Evolutionary conservation across 805 yeast species (phyloP).

Genomic region (Lachancea dasiensis): DNA sequence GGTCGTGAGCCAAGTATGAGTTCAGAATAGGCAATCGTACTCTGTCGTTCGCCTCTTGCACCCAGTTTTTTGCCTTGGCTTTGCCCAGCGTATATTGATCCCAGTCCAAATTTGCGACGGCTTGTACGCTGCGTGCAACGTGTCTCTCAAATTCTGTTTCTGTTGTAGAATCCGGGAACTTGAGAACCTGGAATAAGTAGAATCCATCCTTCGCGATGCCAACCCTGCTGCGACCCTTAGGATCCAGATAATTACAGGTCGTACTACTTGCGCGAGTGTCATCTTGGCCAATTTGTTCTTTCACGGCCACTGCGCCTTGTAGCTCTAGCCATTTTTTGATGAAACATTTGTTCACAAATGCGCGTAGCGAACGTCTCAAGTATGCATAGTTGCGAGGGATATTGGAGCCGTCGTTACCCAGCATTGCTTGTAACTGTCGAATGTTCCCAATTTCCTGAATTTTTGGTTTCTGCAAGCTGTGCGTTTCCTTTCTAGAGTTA

Average conservation of each 20-base stretch:
- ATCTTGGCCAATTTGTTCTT: conserved; percentile 7
- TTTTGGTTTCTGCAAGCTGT: conserved; percentile 10
- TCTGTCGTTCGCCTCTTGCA: conserved; percentile 15
- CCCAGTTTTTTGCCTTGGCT: conserved; percentile 16
- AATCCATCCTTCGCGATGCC: conserved; percentile 31
- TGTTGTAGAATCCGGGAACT: conserved; percentile 20
- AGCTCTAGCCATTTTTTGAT: conserved; percentile 23
- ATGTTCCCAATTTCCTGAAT: conserved; percentile 10
- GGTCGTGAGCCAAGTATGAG: conserved; percentile 11
- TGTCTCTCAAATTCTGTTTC: conserved; percentile 13
- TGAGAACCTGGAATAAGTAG: conserved; percentile 21
- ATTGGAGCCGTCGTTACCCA: conserved; percentile 10
- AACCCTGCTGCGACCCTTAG: conserved; percentile 12
- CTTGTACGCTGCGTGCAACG: conserved; percentile 16
- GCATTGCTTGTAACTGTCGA: conserved; percentile 10
- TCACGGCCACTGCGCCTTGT: conserved; percentile 18
- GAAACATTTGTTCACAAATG: conserved; percentile 14
- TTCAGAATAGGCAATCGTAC: conserved; percentile 13
- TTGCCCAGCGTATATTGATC: conserved; percentile 14
- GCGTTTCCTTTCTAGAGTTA: conserved; percentile 7
- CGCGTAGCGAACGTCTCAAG: conserved; percentile 19
- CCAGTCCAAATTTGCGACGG: conserved; percentile 22
- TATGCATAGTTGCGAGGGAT: conserved; percentile 25
- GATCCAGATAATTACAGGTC: conserved; percentile 5
- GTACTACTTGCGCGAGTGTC: background rate